Conservation (phyloP, 306 rosid genomes). For the Quillaja saponaria region DNA sequence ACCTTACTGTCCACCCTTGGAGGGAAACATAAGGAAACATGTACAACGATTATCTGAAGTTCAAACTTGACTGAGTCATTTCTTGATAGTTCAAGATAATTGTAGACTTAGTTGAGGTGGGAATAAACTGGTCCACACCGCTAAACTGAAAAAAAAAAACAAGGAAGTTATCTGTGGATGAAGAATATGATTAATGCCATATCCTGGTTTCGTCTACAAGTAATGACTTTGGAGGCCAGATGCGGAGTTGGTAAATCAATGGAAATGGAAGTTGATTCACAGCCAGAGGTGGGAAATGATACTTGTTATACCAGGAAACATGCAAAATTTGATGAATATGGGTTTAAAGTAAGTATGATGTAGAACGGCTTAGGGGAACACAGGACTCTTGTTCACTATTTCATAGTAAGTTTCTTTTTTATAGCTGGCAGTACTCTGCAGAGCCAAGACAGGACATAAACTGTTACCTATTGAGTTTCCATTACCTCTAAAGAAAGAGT, state of each 20-base stretch:
- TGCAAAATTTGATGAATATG: conserved; percentile 66
- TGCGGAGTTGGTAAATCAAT: conserved; percentile 53
- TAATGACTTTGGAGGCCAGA: conserved; percentile 68
- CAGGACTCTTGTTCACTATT: conserved; percentile 80
- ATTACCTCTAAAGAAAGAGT: too few relatives aligned
- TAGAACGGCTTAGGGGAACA: too few relatives aligned
- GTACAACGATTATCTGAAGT: conserved; percentile 66
- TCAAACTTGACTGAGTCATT: conserved; percentile 84
- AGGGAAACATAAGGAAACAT: conserved; percentile 35
- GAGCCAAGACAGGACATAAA: not conserved
- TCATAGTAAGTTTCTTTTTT: conserved; percentile 56
- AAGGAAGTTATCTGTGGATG: too few relatives aligned
- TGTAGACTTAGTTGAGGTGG: too few relatives aligned
- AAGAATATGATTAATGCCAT: conserved; percentile 82
- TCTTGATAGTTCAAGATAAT: conserved; percentile 67
- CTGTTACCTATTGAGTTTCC: too few relatives aligned
- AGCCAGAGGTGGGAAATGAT: conserved; percentile 39
- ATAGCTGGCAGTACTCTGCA: not conserved
- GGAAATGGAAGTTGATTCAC: conserved; percentile 52
- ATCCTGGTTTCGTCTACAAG: conserved; percentile 91
- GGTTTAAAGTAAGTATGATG: conserved; percentile 76
- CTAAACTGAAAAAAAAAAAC: too few relatives aligned
- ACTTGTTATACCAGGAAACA: conserved; percentile 30
- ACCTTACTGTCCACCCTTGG: too few relatives aligned
- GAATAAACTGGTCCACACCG: too few relatives aligned